These are phyloP conservation scores for Pyricularia sp. DNA, from an alignment of 2,329 filamentous ascomycete genomes.

Conservation along the genomic window DNA sequence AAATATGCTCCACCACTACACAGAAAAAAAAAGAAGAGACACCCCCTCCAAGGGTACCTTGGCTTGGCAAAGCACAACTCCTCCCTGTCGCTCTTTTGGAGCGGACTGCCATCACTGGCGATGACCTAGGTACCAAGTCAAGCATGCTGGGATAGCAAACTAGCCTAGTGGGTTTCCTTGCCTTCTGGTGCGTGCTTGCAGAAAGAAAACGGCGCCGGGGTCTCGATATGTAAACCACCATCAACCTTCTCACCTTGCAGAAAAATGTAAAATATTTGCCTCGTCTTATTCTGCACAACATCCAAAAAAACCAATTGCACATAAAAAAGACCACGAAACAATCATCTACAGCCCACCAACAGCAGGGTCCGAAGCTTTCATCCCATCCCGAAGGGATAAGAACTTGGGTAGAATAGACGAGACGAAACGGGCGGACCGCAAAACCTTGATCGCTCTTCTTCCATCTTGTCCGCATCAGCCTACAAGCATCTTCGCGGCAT, in stretches of 20 bases:
- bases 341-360: background rate
- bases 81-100: background rate
- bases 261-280: background rate
- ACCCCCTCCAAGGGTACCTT: background rate
- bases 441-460: background rate
- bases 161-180: background rate
- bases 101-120: background rate
- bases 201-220: background rate
- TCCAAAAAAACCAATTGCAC: background rate
- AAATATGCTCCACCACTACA: background rate
- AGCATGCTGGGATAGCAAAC: background rate
- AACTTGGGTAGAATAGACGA: background rate
- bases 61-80: background rate
- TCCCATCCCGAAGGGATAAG: background rate
- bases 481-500: background rate
- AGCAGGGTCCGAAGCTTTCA: background rate
- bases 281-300: background rate
- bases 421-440: background rate
- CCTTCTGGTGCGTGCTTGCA: background rate
- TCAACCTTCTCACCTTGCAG: background rate
- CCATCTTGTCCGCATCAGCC: background rate
- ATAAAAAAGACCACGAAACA: background rate
- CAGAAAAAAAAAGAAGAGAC: background rate
- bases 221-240: background rate
- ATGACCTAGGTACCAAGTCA: background rate